Conservation (phyloP, 2,329 filamentous ascomycete genomes). For the Karstenula rhodostoma region DNA sequence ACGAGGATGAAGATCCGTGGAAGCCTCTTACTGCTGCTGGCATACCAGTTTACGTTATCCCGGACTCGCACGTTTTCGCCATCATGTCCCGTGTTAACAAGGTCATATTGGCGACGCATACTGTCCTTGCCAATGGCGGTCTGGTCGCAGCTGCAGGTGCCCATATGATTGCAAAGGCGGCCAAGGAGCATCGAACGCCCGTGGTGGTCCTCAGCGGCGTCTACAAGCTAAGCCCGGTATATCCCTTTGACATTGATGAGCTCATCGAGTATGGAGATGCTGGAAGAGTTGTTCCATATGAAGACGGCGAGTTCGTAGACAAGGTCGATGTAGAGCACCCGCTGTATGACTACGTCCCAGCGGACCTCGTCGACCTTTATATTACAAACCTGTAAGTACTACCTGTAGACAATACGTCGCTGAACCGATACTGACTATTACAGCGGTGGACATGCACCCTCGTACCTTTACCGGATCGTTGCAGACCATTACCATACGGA, state of each 20-base stretch:
- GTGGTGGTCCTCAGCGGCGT: conserved; percentile 91
- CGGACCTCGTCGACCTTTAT: conserved; percentile 79
- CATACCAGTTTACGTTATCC: conserved; percentile 82
- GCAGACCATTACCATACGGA: conserved; percentile 78
- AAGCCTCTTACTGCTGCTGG: conserved; percentile 82
- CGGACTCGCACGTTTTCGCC: conserved; percentile 85
- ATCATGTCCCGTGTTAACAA: conserved; percentile 97
- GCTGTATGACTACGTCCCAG: conserved; percentile 81
- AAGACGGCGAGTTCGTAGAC: conserved; percentile 80
- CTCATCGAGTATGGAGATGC: conserved; percentile 89
- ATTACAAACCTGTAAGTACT: conserved; percentile 79
- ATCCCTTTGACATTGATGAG: conserved; percentile 81
- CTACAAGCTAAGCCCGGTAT: conserved; percentile 92
- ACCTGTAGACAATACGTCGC: conserved; percentile 26
- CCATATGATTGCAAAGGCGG: conserved; percentile 82
- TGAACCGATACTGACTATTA: conserved; percentile 20
- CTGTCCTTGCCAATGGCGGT: conserved; percentile 87
- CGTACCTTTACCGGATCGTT: conserved; percentile 76
- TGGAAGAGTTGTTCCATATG: conserved; percentile 76
- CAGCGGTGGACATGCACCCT: conserved; percentile 72
- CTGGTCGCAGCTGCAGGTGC: conserved; percentile 87
- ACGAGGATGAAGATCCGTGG: conserved; percentile 68
- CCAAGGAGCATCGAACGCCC: conserved; percentile 80
- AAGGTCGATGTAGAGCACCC: conserved; percentile 81
- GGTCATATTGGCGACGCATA: conserved; percentile 87